A percentile compares a stretch with the other conserved stretches of the same genome.
Conservation (phyloP, 2,329 filamentous ascomycete genomes). For the Proliferodiscus dingleyae region DNA sequence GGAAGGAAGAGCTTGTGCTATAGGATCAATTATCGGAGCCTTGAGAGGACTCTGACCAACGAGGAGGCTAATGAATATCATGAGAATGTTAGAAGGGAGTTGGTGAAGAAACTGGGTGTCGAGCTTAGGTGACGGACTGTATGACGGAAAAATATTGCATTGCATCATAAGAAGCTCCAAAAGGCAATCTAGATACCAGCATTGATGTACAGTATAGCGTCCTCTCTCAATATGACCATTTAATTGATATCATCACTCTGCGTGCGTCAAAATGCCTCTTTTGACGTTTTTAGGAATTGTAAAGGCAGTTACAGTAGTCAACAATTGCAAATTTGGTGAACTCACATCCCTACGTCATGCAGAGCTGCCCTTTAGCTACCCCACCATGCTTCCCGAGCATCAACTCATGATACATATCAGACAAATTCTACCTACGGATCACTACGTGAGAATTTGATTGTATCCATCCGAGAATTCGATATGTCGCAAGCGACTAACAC, state of each 20-base stretch:
- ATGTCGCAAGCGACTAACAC: constrained; percentile 19
- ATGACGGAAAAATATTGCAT: not conserved
- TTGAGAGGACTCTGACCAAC: constrained; percentile 86
- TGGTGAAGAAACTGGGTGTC: constrained; percentile 71
- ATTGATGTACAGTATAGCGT: too few relatives aligned
- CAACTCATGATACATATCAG: too few relatives aligned
- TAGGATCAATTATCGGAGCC: constrained; percentile 85
- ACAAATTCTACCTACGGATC: not conserved
- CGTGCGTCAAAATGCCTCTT: too few relatives aligned
- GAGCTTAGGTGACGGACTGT: constrained; percentile 69
- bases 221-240: too few relatives aligned
- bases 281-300: too few relatives aligned
- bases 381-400: too few relatives aligned
- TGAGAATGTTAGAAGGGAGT: constrained; percentile 54
- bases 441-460: not conserved
- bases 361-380: too few relatives aligned
- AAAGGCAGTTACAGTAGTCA: too few relatives aligned
- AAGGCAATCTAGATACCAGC: too few relatives aligned
- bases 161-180: not conserved
- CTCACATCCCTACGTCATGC: too few relatives aligned
- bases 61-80: constrained; percentile 75
- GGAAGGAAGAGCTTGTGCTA: constrained; percentile 83
- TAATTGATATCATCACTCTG: too few relatives aligned
- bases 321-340: too few relatives aligned
- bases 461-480: not conserved